These are phyloP conservation scores for Onygena corvina DNA, from an alignment of 2,329 filamentous ascomycete genomes.

Conservation along the genomic window DNA sequence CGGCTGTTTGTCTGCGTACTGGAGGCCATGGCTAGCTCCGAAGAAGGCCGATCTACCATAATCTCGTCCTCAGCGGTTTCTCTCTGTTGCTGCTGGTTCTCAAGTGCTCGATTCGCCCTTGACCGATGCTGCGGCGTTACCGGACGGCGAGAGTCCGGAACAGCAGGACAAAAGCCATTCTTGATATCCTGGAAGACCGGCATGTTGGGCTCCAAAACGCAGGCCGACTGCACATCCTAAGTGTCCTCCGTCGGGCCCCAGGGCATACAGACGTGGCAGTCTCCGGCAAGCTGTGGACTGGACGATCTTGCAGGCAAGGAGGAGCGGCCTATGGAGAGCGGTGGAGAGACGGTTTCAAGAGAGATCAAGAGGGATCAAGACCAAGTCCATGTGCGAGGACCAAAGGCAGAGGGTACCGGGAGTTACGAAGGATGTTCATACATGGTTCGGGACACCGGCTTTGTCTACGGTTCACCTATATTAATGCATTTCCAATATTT, in stretches of 20 bases:
- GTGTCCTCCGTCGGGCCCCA: neutral
- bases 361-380: neutral
- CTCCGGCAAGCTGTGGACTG: no score
- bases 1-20: constrained; percentile 42
- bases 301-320: neutral
- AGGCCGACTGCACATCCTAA: constrained; percentile 6
- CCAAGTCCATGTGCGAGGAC: neutral
- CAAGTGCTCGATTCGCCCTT: constrained; percentile 14
- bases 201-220: constrained; percentile 17
- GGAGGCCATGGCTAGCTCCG: constrained; percentile 13
- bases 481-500: neutral
- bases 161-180: constrained; percentile 16
- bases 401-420: no score
- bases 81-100: constrained; percentile 9
- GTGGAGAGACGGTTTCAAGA: constrained; percentile 9
- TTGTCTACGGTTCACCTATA: no score
- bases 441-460: neutral
- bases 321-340: constrained; percentile 15
- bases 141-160: neutral
- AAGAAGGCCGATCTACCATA: constrained; percentile 14
- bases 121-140: constrained; percentile 9
- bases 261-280: constrained; percentile 15
- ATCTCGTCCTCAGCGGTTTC: constrained; percentile 12
- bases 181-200: constrained; percentile 23
- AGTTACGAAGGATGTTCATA: neutral